Conservation (phyloP, 495 filamentous ascomycete species). For the Lophiotrema nucula region DNA sequence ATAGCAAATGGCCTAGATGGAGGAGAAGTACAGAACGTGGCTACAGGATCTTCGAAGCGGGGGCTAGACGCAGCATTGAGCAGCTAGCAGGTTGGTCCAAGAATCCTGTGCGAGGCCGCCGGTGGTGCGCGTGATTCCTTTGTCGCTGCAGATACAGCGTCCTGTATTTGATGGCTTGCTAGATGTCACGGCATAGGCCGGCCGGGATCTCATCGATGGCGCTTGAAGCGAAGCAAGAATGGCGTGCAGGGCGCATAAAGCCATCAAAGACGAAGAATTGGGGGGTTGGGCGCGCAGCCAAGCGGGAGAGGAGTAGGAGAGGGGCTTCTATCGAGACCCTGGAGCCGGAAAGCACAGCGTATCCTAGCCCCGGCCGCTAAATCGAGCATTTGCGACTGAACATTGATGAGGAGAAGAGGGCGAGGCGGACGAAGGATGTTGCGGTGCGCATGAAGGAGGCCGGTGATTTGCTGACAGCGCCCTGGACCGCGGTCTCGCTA, state of each 20-base stretch:
- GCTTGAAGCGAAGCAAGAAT: constrained; percentile 33
- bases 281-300: constrained; percentile 19
- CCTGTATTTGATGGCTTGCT: constrained; percentile 11
- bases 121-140: constrained; percentile 28
- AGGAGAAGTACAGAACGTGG: constrained; percentile 25
- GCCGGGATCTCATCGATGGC: constrained; percentile 25
- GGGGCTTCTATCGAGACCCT: constrained; percentile 4
- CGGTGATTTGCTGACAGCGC: constrained; percentile 29
- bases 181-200: constrained; percentile 25
- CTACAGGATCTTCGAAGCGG: constrained; percentile 8
- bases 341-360: constrained; percentile 8
- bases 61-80: constrained; percentile 10
- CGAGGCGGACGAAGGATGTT: constrained; percentile 20
- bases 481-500: constrained; percentile 24
- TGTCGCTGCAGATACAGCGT: constrained; percentile 10
- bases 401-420: constrained; percentile 31
- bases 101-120: constrained; percentile 15
- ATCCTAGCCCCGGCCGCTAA: constrained; percentile 14
- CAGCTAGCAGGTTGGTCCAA: too few species aligned
- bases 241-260: constrained; percentile 33
- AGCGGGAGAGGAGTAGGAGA: constrained; percentile 12
- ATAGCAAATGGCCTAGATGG: constrained; percentile 13
- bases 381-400: constrained; percentile 11
- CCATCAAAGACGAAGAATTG: constrained; percentile 27
- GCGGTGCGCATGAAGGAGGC: constrained; percentile 19